These are phyloP conservation scores for Pseudonitzschia multiseries DNA, from an alignment of 108 stramenopile species.

Conservation along the genomic window DNA sequence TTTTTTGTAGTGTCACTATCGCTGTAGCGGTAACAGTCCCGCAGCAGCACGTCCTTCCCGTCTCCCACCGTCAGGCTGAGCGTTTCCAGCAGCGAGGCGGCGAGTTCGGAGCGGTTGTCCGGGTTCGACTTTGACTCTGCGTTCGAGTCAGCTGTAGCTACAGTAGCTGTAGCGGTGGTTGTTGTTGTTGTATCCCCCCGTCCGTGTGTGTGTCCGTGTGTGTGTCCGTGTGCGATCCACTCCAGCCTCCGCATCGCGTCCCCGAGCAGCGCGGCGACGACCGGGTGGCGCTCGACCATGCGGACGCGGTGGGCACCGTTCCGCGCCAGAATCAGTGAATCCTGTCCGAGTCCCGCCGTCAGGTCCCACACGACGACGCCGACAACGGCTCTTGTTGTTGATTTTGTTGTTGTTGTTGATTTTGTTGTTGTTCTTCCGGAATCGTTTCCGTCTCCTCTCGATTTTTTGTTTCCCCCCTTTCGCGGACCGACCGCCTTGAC, in stretches of 20 bases:
- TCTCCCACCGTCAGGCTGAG: constrained; percentile 63
- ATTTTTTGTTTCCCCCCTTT: too few species aligned
- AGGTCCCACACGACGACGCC: constrained; percentile 60
- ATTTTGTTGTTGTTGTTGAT: too few species aligned
- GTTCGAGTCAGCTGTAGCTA: background rate
- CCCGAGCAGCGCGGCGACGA: constrained; percentile 59
- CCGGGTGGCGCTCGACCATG: constrained; percentile 81
- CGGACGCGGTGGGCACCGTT: constrained; percentile 37
- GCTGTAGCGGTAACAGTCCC: too few species aligned
- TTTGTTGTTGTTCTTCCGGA: too few species aligned
- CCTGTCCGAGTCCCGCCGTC: constrained; percentile 86
- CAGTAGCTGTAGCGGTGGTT: too few species aligned
- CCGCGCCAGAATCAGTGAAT: constrained; percentile 62
- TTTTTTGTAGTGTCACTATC: too few species aligned
- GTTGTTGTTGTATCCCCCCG: too few species aligned
- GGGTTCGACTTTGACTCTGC: background rate
- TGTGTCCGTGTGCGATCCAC: background rate
- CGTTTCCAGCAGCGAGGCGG: constrained; percentile 26
- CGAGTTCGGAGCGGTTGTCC: constrained; percentile 5
- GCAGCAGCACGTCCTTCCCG: constrained; percentile 40
- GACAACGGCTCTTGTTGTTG: too few species aligned
- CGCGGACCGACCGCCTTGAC: constrained; percentile 54
- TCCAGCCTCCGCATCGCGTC: constrained; percentile 71
- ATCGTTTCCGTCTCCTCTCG: background rate
- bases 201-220: too few species aligned